Conservation (phyloP, 768 basidiomycete species). For the Leccinum subgranulosum region DNA sequence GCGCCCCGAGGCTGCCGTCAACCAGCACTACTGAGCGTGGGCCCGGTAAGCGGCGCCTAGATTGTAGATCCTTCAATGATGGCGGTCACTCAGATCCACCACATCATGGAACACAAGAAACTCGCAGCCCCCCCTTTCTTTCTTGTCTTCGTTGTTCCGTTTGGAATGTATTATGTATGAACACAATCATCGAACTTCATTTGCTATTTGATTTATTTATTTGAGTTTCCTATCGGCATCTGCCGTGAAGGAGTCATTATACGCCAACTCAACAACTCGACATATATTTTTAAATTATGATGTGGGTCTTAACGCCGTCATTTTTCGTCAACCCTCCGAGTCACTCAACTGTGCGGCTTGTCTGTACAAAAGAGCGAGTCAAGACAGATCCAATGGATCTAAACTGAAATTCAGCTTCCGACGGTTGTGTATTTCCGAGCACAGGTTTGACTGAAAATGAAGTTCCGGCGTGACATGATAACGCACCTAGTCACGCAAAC, state of each 20-base stretch:
- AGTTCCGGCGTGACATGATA: constrained; percentile 25
- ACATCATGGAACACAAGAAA: neutral
- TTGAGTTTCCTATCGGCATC: constrained; percentile 5
- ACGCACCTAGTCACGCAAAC: constrained; percentile 25
- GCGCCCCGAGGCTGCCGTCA: constrained; percentile 10
- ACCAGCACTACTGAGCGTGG: neutral
- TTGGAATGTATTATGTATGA: neutral
- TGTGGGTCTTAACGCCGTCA: neutral
- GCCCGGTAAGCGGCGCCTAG: constrained; percentile 7
- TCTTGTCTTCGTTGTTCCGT: neutral
- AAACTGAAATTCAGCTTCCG: constrained; percentile 6
- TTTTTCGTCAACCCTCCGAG: neutral
- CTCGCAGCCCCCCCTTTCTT: neutral
- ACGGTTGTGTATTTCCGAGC: constrained; percentile 17
- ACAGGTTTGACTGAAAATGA: constrained; percentile 29
- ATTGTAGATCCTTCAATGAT: constrained; percentile 18
- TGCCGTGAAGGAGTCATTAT: neutral
- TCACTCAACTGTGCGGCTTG: neutral
- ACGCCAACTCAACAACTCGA: neutral
- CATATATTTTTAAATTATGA: neutral
- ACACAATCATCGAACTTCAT: neutral
- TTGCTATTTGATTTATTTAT: neutral
- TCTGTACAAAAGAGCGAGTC: neutral
- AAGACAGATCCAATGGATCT: constrained; percentile 7
- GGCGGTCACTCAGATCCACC: neutral